Percentiles rank a stretch among this genome's conserved stretches.
phyloP scores from a whole-genome alignment of 139 green algal genomes.

The Bryopsis sp. region DNA sequence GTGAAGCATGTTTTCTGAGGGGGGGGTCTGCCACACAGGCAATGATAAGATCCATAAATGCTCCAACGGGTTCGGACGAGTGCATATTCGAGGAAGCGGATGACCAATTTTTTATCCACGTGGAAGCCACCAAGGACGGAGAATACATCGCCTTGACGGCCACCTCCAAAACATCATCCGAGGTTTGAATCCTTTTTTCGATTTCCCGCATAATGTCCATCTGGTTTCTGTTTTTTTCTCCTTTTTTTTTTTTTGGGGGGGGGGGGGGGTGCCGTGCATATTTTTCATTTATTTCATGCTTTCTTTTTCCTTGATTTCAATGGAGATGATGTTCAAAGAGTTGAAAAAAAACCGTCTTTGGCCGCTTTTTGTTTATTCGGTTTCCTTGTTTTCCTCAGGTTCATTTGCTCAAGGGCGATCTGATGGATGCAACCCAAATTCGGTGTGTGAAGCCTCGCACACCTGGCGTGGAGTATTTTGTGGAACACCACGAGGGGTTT shows the following conservation, averaged over 20 bases:
- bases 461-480: constrained; percentile 11
- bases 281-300: no score
- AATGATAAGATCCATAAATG: constrained; percentile 9
- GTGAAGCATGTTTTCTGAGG: constrained; percentile 5
- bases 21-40: no score
- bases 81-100: constrained; percentile 11
- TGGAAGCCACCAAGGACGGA: constrained; percentile 9
- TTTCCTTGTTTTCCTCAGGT: no score
- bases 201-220: no score
- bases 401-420: background rate
- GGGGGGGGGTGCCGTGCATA: no score
- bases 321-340: no score
- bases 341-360: no score
- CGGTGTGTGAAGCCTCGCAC: background rate
- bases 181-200: no score
- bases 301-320: no score
- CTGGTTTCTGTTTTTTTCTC: no score
- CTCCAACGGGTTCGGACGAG: background rate
- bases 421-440: background rate
- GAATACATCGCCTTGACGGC: constrained; percentile 5
- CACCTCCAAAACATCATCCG: constrained; percentile 7
- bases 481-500: background rate
- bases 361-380: no score
- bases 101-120: constrained; percentile 7
- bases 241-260: no score